Conservation (phyloP, 2,329 filamentous ascomycete species). For the Fusarium veterinarium region DNA sequence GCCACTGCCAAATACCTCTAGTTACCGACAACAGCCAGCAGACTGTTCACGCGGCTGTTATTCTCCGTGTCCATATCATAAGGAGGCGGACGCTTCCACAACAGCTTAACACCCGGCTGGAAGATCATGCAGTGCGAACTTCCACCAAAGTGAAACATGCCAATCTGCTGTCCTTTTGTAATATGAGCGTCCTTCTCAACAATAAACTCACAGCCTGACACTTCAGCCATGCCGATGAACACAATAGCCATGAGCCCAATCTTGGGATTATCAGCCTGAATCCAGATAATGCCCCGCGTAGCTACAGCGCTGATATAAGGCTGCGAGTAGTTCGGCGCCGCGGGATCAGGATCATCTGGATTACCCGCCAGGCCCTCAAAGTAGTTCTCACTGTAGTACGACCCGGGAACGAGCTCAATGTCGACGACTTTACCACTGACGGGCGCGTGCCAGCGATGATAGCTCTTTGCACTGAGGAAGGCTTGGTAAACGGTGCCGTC, state of each 20-base stretch:
- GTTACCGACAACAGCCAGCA: neutral
- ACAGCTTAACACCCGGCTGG: neutral
- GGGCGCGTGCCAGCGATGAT: conserved; percentile 76
- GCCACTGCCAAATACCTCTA: accelerated
- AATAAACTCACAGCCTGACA: neutral
- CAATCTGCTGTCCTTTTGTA: neutral
- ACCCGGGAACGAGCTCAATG: neutral
- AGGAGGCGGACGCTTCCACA: neutral
- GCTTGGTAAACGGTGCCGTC: conserved; percentile 75
- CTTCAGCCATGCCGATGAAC: conserved; percentile 4
- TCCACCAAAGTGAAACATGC: conserved; percentile 18
- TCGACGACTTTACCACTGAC: conserved; percentile 64
- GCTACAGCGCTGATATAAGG: conserved; percentile 5
- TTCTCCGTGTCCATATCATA: neutral
- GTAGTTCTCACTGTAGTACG: conserved; percentile 9
- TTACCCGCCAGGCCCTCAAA: neutral
- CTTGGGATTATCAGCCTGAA: neutral
- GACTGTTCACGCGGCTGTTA: neutral
- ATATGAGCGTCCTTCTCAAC: neutral
- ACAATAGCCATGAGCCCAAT: conserved; percentile 15
- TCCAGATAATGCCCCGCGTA: conserved; percentile 7
- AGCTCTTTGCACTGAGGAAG: conserved; percentile 71
- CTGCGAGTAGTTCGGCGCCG: conserved; percentile 3
- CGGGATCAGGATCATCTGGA: neutral
- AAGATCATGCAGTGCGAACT: conserved; percentile 10